Evolutionary conservation across 2,329 filamentous ascomycete genomes (phyloP), one percentile per base, ranked within the genome.

Genomic region (Rosellinia necatrix): DNA sequence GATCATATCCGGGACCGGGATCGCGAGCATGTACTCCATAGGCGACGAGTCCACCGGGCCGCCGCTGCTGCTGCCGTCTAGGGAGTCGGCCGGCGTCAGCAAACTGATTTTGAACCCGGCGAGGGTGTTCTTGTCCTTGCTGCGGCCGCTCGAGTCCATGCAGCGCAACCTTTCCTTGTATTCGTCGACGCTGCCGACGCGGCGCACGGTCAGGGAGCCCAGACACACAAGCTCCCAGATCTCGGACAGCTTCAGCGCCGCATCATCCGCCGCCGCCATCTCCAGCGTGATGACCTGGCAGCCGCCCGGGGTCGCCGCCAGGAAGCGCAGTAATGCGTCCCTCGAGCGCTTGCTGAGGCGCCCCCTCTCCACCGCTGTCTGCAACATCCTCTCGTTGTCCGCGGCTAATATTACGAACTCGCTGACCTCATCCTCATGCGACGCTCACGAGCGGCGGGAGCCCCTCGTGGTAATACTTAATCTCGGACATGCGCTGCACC

Each of bases 1-100:
- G n/a, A n/a, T n/a, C n/a, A n/a, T n/a, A 2, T 89, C 89, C 29
- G 85, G 86, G 21, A 83, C 82, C 0, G 89, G 89, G 0, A 91
- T 75, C 0, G 87, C 83, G 38, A 91, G 77, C 52, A 79, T 81
- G 68, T 82, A 76, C 38, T 74, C 72, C 5, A 67, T 70, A 19
- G 64, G 58, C n/a, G 61, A 62, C 15, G 70, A 62, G 9, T 77
- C 78, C 30, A 78, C 75, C 58, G 79, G 76, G 3, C 73, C 62
- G 4, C 71, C 68, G 4, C 72, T 72, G 54, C 68, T 74, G 3
- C 88, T 88, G 13, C 88, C 87, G 2, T n/a, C n/a, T n/a, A n/a
- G n/a, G n/a, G n/a, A n/a, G n/a, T n/a, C n/a, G n/a, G n/a, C n/a
- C n/a, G n/a, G n/a, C n/a, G n/a, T n/a, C n/a, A n/a, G n/a, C n/a